phyloP scores from a whole-genome alignment of 116 monocot species.

The Dioscorea cayenensis region DNA sequence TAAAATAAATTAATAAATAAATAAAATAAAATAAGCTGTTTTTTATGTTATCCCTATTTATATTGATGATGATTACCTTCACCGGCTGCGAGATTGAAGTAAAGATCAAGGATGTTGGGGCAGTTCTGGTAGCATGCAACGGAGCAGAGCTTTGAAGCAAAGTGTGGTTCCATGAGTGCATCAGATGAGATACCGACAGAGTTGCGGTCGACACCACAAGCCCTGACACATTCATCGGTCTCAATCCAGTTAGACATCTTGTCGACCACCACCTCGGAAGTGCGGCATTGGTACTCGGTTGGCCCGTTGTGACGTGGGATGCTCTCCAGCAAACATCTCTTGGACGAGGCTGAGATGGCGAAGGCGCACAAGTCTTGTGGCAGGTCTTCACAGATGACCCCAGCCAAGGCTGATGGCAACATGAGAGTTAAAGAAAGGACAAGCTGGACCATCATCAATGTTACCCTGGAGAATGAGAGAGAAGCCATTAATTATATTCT shows the following conservation, averaged over 20 bases:
- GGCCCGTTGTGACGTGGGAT: constrained; percentile 9
- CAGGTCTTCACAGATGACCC: constrained; percentile 62
- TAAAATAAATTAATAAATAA: neutral
- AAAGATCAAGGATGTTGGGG: constrained; percentile 67
- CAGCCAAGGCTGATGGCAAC: constrained; percentile 25
- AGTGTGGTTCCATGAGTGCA: constrained; percentile 38
- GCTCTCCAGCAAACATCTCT: constrained; percentile 72
- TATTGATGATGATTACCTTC: constrained; percentile 38
- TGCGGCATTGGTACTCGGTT: constrained; percentile 60
- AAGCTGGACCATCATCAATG: constrained; percentile 10
- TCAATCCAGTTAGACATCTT: constrained; percentile 51
- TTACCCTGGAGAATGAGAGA: neutral
- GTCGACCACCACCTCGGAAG: constrained; percentile 62
- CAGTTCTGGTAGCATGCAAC: constrained; percentile 49
- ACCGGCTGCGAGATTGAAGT: constrained; percentile 66
- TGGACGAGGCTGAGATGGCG: constrained; percentile 47
- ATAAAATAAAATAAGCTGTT: neutral
- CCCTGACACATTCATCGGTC: constrained; percentile 59
- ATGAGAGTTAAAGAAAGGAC: constrained; percentile 18
- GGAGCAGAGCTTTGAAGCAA: constrained; percentile 55
- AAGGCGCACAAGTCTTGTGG: constrained; percentile 58
- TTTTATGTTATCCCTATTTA: too few relatives aligned
- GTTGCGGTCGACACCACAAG: constrained; percentile 52
- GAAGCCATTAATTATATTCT: constrained; percentile 22
- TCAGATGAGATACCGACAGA: constrained; percentile 73